Conservation (phyloP, 2,329 filamentous ascomycete species). For the Sporothrix euskadiensis region DNA sequence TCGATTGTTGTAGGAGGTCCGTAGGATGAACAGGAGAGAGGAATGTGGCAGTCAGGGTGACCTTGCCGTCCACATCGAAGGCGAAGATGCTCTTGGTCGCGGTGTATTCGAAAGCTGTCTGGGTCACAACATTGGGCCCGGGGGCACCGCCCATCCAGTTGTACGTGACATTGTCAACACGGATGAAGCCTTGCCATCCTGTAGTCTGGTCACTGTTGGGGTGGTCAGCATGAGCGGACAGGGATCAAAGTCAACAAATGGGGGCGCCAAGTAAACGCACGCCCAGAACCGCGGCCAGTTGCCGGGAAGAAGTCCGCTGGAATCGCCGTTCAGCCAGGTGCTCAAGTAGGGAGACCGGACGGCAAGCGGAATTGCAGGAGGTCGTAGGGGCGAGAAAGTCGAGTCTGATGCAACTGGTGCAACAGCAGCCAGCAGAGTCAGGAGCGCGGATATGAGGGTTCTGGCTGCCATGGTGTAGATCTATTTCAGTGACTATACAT, state of each 20-base stretch:
- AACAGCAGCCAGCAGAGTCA: constrained; percentile 5
- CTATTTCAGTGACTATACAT: constrained; percentile 1
- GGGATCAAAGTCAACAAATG: not conserved
- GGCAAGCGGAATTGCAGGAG: constrained; percentile 58
- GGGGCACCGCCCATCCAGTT: constrained; percentile 66
- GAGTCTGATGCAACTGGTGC: constrained; percentile 26
- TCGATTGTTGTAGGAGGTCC: constrained; percentile 66
- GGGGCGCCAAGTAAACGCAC: constrained; percentile 47
- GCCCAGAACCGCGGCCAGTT: constrained; percentile 70
- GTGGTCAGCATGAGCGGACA: not conserved
- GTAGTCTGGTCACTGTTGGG: constrained; percentile 52
- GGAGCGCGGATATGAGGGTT: constrained; percentile 4
- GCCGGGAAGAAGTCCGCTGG: constrained; percentile 66
- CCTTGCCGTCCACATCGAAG: constrained; percentile 61
- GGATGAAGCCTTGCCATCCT: constrained; percentile 69
- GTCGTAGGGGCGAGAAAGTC: constrained; percentile 38
- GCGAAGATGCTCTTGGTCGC: constrained; percentile 71
- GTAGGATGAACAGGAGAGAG: constrained; percentile 68
- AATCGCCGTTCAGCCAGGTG: constrained; percentile 65
- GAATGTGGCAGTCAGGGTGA: constrained; percentile 69
- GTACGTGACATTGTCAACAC: constrained; percentile 64
- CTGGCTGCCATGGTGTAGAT: constrained; percentile 21
- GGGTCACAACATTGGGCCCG: constrained; percentile 54
- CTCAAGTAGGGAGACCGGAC: constrained; percentile 75
- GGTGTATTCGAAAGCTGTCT: constrained; percentile 67